phyloP scores from a whole-genome alignment of 2,329 filamentous ascomycete genomes.

The Lachnellula occidentalis region DNA sequence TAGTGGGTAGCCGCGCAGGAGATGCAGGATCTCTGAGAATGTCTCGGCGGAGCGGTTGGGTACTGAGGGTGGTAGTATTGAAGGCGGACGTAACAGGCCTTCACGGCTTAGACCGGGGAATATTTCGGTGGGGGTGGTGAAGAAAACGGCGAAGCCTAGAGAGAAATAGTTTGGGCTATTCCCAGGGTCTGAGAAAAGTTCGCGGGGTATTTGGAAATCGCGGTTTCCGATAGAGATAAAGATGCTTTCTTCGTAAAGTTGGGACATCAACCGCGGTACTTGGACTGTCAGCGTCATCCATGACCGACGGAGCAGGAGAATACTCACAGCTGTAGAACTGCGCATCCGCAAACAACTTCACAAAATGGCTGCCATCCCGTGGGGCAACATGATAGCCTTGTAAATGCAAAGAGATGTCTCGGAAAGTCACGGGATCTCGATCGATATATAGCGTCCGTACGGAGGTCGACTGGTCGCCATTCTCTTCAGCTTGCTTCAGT shows the following conservation, averaged over 20 bases:
- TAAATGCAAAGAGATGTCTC: constrained; percentile 82
- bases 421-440: constrained; percentile 82
- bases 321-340: constrained; percentile 82
- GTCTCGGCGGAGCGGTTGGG: constrained; percentile 76
- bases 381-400: constrained; percentile 88
- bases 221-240: constrained; percentile 85
- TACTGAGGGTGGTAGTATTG: constrained; percentile 76
- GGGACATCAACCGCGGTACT: constrained; percentile 86
- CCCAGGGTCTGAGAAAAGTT: constrained; percentile 77
- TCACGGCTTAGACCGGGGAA: constrained; percentile 81
- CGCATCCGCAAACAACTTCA: constrained; percentile 87
- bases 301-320: neutral
- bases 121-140: constrained; percentile 70
- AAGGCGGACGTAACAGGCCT: constrained; percentile 76
- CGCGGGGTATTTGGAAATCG: constrained; percentile 85
- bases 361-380: constrained; percentile 78
- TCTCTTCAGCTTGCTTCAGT: constrained; percentile 57
- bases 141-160: constrained; percentile 83
- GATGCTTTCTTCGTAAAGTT: constrained; percentile 86
- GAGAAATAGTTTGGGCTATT: constrained; percentile 97
- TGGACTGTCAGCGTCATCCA: constrained; percentile 10
- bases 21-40: constrained; percentile 75
- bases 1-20: constrained; percentile 79
- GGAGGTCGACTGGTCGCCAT: constrained; percentile 29
- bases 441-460: constrained; percentile 91